Base-by-base conservation (phyloP, 2,329 filamentous ascomycete species). In the Chrysoporthe puriensis region DNA sequence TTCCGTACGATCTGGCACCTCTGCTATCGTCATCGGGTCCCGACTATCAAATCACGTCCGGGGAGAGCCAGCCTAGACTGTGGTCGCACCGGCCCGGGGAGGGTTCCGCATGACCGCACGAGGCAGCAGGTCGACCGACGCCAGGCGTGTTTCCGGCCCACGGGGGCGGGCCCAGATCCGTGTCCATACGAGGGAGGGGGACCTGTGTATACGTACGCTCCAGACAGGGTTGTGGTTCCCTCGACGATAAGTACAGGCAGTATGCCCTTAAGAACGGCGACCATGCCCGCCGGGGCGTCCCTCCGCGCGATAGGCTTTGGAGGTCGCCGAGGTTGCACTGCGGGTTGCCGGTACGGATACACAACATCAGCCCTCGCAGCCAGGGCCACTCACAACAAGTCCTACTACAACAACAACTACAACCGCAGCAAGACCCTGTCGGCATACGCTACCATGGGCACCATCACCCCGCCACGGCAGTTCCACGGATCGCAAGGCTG, bases 391-490 rank as follows among this genome's bases (percentile, higher is more conserved):
- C 7, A 32, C 42, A 44, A 18, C 40, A 26, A 11, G 18, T 26
- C 26, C 26, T 26, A 26, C 36, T 7, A 52, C 18, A 21, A 32
- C 9, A 11, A 48, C 44, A 2, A 34, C 32, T 21, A 34, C 36
- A 40, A 9, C 36, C 36, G 5, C 36, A 40, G 6, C 36, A 40
- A 9, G 36, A 5, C 36, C 36, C 32, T 21, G 7, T 14, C 32
- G 3, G 26, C 16, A 32, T 26, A 26, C 40, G 16, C 34, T n/a
- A 54, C 26, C 61, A 70, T 70, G 68, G 68, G 68, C n/a, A 66
- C 56, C 36, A 60, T 70, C 43, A 70, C 66, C 16, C 68, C 68
- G 14, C 68, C 68, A 14, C 46, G 62, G 18, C 66, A 62, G 52
- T 63, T 70, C 46, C 48, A 68, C 9, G 59, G 40, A 5, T 9